Base-by-base conservation (phyloP, 169 alveolate species). In the Plasmodium vivax region DNA sequence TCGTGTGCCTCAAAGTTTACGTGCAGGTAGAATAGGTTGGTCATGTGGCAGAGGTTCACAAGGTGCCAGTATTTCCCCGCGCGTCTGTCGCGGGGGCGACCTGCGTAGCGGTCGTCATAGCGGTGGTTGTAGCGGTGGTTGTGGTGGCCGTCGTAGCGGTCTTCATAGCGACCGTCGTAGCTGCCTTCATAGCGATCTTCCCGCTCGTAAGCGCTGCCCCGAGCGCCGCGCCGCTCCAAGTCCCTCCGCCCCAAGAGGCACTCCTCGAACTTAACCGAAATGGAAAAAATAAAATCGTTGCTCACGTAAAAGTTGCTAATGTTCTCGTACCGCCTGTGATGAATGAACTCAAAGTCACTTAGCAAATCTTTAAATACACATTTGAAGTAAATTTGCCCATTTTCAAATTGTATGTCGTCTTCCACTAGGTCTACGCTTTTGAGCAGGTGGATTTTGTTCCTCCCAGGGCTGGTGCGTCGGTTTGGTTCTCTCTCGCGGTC, bases 231-330 rank as follows among this genome's bases (percentile, higher is more conserved):
- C 16, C 81, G 32, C 82, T 77, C 82, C 32, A 79, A 45, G 82
- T 87, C 85, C 7, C 82, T 58, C 68, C 68, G 75, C 32, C 45
- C 51, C n/a, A 87, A 38, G 30, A 71, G 51, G 68, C 72, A 58
- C 34, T 87, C 93, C 71, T 87, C 93, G 34, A 87, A 87, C 82
- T 77, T 87, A 8, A 87, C 80, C 43, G 81, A 23, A 32, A 87
- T 87, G n/a, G 93, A 87, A 75, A 87, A 87, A 14, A 87, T 87
- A 56, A 77, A 87, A 75, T 87, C 85, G 47, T 54, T 75, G 14
- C 83, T 51, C 58, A 87, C 82, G 47, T 87, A 87, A 75, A 87
- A 87, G 71, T 87, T 87, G 32, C 93, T 87, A 47, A 87, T 87
- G 27, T 87, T 87, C 71, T 87, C 93, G 43, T 87, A 87, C 30